These are phyloP conservation scores for Ascochyta rabiei DNA, from an alignment of 2,329 filamentous ascomycete genomes.

Conservation along the genomic window DNA sequence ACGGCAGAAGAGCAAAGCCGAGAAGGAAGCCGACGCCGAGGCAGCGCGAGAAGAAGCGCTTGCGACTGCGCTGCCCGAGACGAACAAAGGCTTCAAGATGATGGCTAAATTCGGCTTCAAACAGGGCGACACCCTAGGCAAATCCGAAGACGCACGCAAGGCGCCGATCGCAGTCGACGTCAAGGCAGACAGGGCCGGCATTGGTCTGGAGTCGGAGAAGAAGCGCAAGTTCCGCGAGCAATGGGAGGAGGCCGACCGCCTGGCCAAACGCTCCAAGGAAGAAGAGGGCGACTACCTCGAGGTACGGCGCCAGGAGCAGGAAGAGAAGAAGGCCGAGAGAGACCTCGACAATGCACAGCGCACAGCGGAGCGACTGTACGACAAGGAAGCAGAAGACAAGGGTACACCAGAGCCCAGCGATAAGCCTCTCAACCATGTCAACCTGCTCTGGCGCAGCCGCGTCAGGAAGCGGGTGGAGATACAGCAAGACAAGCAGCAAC, in stretches of 20 bases:
- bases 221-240: slow-evolving; percentile 69
- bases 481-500: slow-evolving; percentile 62
- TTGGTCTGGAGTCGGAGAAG: slow-evolving; percentile 81
- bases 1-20: slow-evolving; percentile 74
- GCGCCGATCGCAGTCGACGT: slow-evolving; percentile 79
- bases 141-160: slow-evolving; percentile 58
- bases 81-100: slow-evolving; percentile 91
- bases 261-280: slow-evolving; percentile 55
- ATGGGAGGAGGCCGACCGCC: slow-evolving; percentile 40
- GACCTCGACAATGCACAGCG: slow-evolving; percentile 80
- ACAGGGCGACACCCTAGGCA: slow-evolving; percentile 75
- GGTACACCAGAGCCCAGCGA: slow-evolving; percentile 36
- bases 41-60: slow-evolving; percentile 77
- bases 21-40: slow-evolving; percentile 76
- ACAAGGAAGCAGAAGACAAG: slow-evolving; percentile 33
- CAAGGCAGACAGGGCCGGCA: slow-evolving; percentile 81
- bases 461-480: slow-evolving; percentile 72
- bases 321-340: slow-evolving; percentile 61
- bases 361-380: slow-evolving; percentile 76
- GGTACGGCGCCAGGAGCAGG: slow-evolving; percentile 39
- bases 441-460: slow-evolving; percentile 80
- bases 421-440: slow-evolving; percentile 69
- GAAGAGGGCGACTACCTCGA: slow-evolving; percentile 47
- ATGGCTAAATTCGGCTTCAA: slow-evolving; percentile 96
- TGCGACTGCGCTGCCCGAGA: slow-evolving; percentile 70